Conservation (phyloP, 257 asterid genomes). For the Capsicum rhomboideum region DNA sequence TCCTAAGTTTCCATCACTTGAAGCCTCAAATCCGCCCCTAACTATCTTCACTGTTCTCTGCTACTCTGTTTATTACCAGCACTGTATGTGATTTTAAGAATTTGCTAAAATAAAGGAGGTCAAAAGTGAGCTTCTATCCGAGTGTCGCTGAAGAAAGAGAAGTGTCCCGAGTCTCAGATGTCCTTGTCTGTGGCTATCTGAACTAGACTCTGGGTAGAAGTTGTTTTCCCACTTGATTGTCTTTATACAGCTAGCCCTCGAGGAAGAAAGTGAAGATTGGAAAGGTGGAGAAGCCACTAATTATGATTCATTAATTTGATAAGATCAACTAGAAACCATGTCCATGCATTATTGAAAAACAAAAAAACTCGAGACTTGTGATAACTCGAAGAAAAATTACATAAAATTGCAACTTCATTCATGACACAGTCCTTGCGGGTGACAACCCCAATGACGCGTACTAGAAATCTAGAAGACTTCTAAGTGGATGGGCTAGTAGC, state of each 20-base stretch:
- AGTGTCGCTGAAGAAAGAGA: not conserved
- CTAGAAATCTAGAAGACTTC: not conserved
- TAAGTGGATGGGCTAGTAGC: not conserved
- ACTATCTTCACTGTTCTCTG: not conserved
- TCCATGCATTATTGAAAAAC: not conserved
- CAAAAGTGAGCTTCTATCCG: not conserved
- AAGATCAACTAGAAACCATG: not conserved
- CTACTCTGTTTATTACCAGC: not conserved
- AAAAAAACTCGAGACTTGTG: not conserved
- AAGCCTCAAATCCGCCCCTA: not conserved
- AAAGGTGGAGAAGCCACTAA: not conserved
- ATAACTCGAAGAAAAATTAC: not conserved
- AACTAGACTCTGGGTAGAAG: not conserved
- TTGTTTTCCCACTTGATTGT: not conserved
- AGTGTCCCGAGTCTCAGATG: not conserved
- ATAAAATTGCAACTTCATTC: not conserved
- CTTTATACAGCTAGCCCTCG: not conserved
- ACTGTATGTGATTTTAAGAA: not conserved
- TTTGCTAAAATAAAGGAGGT: not conserved
- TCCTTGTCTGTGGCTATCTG: not conserved
- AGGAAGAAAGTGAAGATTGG: not conserved
- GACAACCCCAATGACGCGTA: not conserved
- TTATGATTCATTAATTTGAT: not conserved
- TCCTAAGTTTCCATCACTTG: not conserved
- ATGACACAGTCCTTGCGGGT: not conserved